These are phyloP conservation scores for Annulohypoxylon bovei DNA, from an alignment of 495 filamentous ascomycete genomes.

Conservation along the genomic window DNA sequence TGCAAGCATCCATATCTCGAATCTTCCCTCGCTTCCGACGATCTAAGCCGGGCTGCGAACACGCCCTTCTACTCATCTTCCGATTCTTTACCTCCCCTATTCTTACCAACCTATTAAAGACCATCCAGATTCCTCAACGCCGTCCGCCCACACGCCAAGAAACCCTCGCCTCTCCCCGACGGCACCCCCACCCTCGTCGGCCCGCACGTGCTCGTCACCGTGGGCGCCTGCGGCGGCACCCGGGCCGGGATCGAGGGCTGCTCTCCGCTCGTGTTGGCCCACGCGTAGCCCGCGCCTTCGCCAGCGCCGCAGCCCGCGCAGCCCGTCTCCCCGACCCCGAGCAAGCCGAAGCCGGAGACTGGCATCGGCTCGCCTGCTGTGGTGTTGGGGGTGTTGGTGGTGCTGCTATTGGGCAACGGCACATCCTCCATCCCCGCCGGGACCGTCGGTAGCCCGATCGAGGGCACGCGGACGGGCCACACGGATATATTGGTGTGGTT, in stretches of 20 bases:
- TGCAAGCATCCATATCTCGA: background rate
- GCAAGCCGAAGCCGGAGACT: background rate
- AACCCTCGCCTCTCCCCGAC: background rate
- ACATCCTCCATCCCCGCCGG: background rate
- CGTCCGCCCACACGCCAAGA: background rate
- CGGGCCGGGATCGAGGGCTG: background rate
- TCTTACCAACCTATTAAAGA: background rate
- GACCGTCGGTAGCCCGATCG: background rate
- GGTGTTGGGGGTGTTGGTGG: background rate
- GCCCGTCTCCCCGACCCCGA: background rate
- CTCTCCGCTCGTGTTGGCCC: background rate
- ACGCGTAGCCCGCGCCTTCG: background rate
- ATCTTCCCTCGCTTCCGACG: too few species aligned
- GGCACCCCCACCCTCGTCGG: background rate
- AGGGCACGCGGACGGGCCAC: background rate
- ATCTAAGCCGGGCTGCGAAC: too few species aligned
- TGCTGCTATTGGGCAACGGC: background rate
- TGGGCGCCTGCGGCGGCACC: background rate
- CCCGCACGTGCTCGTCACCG: conserved; percentile 10
- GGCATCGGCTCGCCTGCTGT: background rate
- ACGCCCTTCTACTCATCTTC: background rate
- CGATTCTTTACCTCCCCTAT: background rate
- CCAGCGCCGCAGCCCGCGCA: background rate
- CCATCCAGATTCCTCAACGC: background rate
- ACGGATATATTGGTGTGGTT: too few species aligned